These are phyloP conservation scores for Apophysomyces trapeziformis DNA, from an alignment of 371 early-diverging fungal genomes.

Conservation along the genomic window DNA sequence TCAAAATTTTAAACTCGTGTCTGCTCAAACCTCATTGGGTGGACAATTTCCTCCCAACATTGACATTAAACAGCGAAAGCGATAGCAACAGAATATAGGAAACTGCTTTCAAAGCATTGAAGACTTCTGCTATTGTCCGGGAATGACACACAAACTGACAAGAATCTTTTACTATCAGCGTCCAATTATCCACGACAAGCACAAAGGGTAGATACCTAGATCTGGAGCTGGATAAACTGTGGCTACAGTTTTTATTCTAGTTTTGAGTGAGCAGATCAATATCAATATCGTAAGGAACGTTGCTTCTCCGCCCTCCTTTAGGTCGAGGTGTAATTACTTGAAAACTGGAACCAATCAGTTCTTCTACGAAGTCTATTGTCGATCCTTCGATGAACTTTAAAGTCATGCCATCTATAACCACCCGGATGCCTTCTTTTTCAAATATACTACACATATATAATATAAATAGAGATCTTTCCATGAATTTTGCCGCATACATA, in stretches of 20 bases:
- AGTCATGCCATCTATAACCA: constrained; percentile 83
- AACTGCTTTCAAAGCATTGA: too few relatives aligned
- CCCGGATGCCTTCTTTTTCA: constrained; percentile 81
- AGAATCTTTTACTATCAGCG: too few relatives aligned
- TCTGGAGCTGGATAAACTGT: too few relatives aligned
- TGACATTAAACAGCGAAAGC: too few relatives aligned
- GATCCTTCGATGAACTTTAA: constrained; percentile 89
- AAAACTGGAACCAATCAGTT: constrained; percentile 93
- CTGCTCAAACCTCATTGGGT: too few relatives aligned
- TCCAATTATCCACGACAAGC: too few relatives aligned
- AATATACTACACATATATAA: constrained; percentile 60
- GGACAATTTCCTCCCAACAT: too few relatives aligned
- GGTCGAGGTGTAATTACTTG: constrained; percentile 91
- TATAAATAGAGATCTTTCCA: constrained; percentile 11
- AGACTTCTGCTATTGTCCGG: too few relatives aligned
- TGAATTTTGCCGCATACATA: constrained; percentile 11
- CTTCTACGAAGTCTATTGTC: constrained; percentile 86
- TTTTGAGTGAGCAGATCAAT: constrained; percentile 51
- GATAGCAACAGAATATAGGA: too few relatives aligned
- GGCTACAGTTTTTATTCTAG: constrained; percentile 8
- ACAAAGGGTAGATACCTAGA: too few relatives aligned
- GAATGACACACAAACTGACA: too few relatives aligned
- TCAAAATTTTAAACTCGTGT: neutral
- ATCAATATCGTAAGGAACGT: constrained; percentile 61
- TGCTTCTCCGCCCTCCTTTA: constrained; percentile 93